These are phyloP conservation scores for Bombardia bombarda DNA, from an alignment of 495 filamentous ascomycete species.

Conservation along the genomic window DNA sequence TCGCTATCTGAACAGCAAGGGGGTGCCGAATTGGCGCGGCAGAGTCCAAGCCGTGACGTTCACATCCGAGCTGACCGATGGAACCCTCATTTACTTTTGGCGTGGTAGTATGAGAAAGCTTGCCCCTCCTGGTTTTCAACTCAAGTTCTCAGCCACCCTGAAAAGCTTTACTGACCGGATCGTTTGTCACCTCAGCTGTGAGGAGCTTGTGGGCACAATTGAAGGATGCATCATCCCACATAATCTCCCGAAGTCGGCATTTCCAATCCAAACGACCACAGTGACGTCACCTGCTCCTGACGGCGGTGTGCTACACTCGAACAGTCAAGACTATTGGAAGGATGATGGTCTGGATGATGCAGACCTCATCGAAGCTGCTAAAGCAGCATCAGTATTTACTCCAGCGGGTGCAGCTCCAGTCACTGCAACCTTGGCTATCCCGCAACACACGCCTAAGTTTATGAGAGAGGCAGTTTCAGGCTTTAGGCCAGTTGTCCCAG, in stretches of 20 bases:
- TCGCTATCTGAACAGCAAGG: conserved; percentile 62
- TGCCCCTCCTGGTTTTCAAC: conserved; percentile 44
- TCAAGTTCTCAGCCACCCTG: conserved; percentile 55
- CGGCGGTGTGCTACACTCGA: too few relatives aligned
- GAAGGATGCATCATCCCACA: conserved; percentile 54
- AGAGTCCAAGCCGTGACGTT: conserved; percentile 63
- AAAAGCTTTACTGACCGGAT: conserved; percentile 49
- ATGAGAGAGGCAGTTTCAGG: too few relatives aligned
- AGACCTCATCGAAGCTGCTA: conserved; percentile 18
- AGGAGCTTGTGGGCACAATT: conserved; percentile 82
- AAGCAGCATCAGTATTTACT: conserved; percentile 5
- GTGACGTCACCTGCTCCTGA: too few relatives aligned
- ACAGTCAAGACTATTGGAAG: conserved; percentile 9
- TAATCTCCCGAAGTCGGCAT: conserved; percentile 48
- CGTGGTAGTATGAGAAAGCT: conserved; percentile 64
- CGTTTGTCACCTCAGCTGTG: conserved; percentile 72
- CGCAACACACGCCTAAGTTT: too few relatives aligned
- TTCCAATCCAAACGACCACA: conserved; percentile 29
- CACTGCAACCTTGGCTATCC: too few relatives aligned
- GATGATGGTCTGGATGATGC: conserved; percentile 15
- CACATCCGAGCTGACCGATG: conserved; percentile 68
- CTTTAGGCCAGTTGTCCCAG: too few relatives aligned
- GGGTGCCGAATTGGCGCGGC: conserved; percentile 51
- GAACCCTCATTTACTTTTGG: conserved; percentile 67
- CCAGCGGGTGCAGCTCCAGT: too few relatives aligned